Evolutionary conservation across 2,329 filamentous ascomycete species (phyloP).

Genomic region (Alternaria tenuissima): DNA sequence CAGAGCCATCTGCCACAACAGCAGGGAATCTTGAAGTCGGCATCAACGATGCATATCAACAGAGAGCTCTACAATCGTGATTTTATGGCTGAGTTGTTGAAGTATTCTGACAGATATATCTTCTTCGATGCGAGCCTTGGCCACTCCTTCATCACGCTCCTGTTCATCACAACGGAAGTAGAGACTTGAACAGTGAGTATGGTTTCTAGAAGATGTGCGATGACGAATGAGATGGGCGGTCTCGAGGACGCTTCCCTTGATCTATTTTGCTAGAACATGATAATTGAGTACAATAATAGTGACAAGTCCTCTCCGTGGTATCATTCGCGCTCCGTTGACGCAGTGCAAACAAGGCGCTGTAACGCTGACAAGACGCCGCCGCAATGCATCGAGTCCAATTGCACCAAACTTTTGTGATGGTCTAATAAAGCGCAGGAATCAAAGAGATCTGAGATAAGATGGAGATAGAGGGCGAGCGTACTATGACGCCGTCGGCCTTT

Average conservation of each 20-base stretch:
- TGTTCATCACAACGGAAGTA: neutral
- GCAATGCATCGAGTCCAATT: neutral
- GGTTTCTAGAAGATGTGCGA: neutral
- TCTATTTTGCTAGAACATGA: constrained; percentile 25
- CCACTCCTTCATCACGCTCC: too few relatives aligned
- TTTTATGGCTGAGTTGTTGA: too few relatives aligned
- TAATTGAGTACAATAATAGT: constrained; percentile 30
- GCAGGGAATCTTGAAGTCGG: too few relatives aligned
- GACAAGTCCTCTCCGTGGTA: constrained; percentile 31
- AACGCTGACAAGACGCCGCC: constrained; percentile 7
- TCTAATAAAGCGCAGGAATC: neutral
- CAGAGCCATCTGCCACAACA: too few relatives aligned
- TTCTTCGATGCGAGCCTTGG: too few relatives aligned
- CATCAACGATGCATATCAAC: neutral
- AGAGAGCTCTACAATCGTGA: neutral
- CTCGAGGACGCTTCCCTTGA: constrained; percentile 24
- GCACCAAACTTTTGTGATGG: neutral
- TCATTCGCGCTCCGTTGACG: constrained; percentile 25
- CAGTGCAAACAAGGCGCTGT: constrained; percentile 21
- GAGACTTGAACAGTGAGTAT: constrained; percentile 8
- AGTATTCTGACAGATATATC: too few relatives aligned
- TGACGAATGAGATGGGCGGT: constrained; percentile 6
- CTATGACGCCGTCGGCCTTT: constrained; percentile 30
- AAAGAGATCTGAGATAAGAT: constrained; percentile 1
- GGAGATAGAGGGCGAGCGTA: neutral